phyloP scores from a whole-genome alignment of 2,329 filamentous ascomycete genomes.

The Ophiocordyceps camponoti-rufipedis region DNA sequence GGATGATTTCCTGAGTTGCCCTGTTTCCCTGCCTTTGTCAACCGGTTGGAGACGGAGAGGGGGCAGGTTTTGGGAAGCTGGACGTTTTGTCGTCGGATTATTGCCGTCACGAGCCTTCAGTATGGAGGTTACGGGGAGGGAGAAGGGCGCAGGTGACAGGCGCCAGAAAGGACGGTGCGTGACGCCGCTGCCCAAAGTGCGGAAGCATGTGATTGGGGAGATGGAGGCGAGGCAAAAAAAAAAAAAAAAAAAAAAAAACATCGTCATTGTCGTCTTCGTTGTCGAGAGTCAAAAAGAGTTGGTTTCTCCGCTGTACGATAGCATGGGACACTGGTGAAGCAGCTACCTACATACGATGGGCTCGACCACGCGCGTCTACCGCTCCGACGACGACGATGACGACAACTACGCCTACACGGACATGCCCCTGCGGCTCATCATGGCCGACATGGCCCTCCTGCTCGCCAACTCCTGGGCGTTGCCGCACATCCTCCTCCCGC shows the following conservation, averaged over 20 bases:
- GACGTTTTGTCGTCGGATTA: too few relatives aligned
- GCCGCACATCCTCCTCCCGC: slow-evolving; percentile 42
- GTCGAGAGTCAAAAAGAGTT: too few relatives aligned
- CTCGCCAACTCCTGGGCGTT: slow-evolving; percentile 35
- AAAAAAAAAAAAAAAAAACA: not conserved
- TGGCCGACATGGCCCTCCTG: slow-evolving; percentile 36
- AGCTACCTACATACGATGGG: slow-evolving; percentile 7
- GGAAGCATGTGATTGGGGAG: not conserved
- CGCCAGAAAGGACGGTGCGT: not conserved
- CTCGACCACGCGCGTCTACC: slow-evolving; percentile 30
- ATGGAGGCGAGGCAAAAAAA: not conserved
- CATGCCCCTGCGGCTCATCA: slow-evolving; percentile 29
- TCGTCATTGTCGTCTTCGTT: too few relatives aligned
- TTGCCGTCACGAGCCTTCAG: not conserved
- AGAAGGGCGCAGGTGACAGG: not conserved
- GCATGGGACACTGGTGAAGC: too few relatives aligned
- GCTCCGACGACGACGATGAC: slow-evolving; percentile 32
- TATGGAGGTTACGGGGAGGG: not conserved
- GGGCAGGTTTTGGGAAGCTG: too few relatives aligned
- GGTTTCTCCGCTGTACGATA: too few relatives aligned
- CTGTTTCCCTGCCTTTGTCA: too few relatives aligned
- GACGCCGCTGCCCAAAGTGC: not conserved
- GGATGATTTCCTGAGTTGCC: too few relatives aligned
- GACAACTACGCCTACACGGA: slow-evolving; percentile 45
- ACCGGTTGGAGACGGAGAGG: too few relatives aligned